phyloP scores from a whole-genome alignment of 352 stramenopile genomes.

The Phytophthora tentaculata region DNA sequence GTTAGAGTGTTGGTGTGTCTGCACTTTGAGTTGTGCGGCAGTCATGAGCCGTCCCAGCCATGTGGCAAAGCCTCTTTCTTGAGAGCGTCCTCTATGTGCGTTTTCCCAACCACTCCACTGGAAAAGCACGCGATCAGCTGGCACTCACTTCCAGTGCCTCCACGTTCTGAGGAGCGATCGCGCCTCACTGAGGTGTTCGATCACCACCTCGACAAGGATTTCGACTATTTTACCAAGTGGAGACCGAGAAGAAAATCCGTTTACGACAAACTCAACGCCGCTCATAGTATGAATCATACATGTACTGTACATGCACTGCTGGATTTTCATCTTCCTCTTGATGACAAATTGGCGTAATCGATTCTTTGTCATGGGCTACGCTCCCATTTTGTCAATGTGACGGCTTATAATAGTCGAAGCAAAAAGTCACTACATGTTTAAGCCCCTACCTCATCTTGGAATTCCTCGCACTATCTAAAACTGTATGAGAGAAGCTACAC shows the following conservation, averaged over 20 bases:
- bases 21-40: constrained; percentile 25
- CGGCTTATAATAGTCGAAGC: neutral
- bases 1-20: neutral
- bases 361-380: neutral
- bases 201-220: neutral
- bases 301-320: neutral
- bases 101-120: neutral
- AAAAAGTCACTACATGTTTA: neutral
- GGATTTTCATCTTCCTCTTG: constrained; percentile 1
- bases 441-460: neutral
- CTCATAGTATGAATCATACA: no score
- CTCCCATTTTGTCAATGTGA: neutral
- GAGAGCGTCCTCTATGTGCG: neutral
- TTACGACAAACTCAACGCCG: no score
- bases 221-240: constrained; percentile 11
- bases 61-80: constrained; percentile 15
- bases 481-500: no score
- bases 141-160: neutral
- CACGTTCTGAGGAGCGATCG: neutral
- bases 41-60: constrained; percentile 22
- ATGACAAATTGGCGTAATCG: neutral
- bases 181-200: constrained; percentile 5
- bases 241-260: constrained; percentile 32
- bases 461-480: constrained; percentile 7
- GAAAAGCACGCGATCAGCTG: constrained; percentile 17